Evolutionary conservation across 345 rosid genomes (phyloP).

Genomic region (Populus davidiana): DNA sequence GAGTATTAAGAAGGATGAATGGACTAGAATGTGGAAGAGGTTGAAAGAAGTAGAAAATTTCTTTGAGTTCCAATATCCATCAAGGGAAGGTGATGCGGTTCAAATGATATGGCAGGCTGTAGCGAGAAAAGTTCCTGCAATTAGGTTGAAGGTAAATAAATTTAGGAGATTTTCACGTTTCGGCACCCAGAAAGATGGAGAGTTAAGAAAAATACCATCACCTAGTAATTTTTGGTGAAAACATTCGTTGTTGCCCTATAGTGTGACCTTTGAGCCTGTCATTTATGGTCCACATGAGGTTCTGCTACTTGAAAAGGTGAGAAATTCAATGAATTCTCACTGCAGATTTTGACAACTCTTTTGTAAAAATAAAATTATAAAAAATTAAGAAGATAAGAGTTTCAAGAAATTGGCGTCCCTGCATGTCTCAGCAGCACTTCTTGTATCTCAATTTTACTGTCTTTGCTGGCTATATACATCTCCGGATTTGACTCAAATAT

Average conservation of each 20-base stretch:
- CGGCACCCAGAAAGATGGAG: constrained; percentile 14
- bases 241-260: background rate
- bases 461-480: background rate
- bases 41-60: constrained; percentile 56
- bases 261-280: constrained; percentile 2
- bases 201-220: constrained; percentile 30
- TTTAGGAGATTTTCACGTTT: constrained; percentile 47
- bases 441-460: background rate
- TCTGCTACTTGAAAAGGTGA: constrained; percentile 17
- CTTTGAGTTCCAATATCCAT: constrained; percentile 66
- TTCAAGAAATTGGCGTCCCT: constrained; percentile 1
- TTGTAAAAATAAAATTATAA: constrained; percentile 14
- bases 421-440: background rate
- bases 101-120: constrained; percentile 94
- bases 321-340: constrained; percentile 6
- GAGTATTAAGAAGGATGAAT: constrained; percentile 62
- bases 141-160: constrained; percentile 61
- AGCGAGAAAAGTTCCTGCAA: constrained; percentile 64
- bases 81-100: constrained; percentile 62
- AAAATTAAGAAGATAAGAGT: background rate
- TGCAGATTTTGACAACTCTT: constrained; percentile 13
- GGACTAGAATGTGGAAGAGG: constrained; percentile 67
- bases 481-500: background rate
- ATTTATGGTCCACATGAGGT: background rate
- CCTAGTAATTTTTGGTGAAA: constrained; percentile 59